These are phyloP conservation scores for Heliosperma pusillum DNA, from an alignment of 148 eudicot species.

Conservation along the genomic window DNA sequence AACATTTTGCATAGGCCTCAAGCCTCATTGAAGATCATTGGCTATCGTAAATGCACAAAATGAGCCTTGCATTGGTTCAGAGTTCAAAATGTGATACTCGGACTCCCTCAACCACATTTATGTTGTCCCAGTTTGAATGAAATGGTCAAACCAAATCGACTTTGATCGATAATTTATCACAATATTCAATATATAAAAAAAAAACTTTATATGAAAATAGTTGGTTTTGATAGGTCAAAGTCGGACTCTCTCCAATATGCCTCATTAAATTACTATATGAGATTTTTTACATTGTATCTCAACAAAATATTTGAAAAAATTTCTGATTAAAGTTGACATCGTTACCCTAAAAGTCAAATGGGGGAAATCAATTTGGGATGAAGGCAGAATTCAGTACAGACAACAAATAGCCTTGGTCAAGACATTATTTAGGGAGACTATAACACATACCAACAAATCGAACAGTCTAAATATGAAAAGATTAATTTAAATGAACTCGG, in stretches of 20 bases:
- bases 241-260: too few species aligned
- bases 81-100: neutral
- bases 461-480: neutral
- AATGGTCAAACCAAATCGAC: neutral
- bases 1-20: conserved; percentile 5
- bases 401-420: neutral
- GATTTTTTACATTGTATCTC: neutral
- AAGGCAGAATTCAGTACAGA: neutral
- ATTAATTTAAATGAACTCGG: neutral
- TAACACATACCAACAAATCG: neutral
- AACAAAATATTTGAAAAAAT: too few species aligned
- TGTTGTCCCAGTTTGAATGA: neutral
- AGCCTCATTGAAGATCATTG: neutral
- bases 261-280: too few species aligned
- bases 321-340: neutral
- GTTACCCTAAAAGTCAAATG: neutral
- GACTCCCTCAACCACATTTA: neutral
- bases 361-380: neutral
- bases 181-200: too few species aligned
- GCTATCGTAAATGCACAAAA: neutral
- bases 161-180: neutral
- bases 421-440: neutral
- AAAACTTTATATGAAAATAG: neutral
- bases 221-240: neutral
- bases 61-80: neutral